A percentile compares a stretch with the other conserved stretches of the same genome.
Evolutionary conservation across 78 protist species (phyloP).

Genomic region (Capsaspora owczarzaki): DNA sequence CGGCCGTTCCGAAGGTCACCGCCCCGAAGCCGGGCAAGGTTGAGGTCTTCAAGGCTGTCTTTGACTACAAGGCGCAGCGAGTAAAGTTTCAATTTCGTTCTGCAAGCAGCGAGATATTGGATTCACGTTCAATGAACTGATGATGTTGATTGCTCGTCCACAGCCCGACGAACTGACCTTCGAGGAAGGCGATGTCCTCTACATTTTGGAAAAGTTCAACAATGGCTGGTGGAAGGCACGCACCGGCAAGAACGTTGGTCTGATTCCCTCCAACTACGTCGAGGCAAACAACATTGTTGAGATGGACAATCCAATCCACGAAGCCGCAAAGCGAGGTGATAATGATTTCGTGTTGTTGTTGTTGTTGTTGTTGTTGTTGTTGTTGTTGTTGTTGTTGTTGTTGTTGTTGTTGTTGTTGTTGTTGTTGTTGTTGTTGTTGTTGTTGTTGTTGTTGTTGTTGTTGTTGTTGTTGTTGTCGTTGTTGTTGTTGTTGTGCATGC

Average conservation of each 20-base stretch:
- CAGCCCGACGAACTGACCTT: slow-evolving; percentile 1
- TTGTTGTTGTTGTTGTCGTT: not conserved
- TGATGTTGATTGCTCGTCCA: not conserved
- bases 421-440: not conserved
- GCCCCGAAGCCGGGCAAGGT: slow-evolving; percentile 8
- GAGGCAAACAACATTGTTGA: not conserved
- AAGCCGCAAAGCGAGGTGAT: slow-evolving; percentile 9
- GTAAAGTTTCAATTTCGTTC: too few species aligned
- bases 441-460: not conserved
- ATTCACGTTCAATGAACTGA: not conserved
- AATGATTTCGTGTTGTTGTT: too few species aligned
- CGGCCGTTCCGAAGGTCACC: too few species aligned
- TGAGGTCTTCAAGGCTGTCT: not conserved
- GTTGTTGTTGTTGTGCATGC: too few species aligned
- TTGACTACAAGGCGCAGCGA: not conserved
- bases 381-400: not conserved
- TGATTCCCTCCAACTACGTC: slow-evolving; percentile 5
- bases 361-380: not conserved
- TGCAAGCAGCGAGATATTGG: too few species aligned
- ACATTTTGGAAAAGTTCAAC: not conserved
- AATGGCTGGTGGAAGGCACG: not conserved
- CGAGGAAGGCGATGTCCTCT: slow-evolving; percentile 5
- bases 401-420: not conserved
- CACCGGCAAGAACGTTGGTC: not conserved
- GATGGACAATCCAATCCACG: slow-evolving; percentile 11